Percentiles rank a stretch among this genome's conserved stretches.
Evolutionary conservation across 129 eudicot species (phyloP).

Genomic region (Helianthus tuberosus): DNA sequence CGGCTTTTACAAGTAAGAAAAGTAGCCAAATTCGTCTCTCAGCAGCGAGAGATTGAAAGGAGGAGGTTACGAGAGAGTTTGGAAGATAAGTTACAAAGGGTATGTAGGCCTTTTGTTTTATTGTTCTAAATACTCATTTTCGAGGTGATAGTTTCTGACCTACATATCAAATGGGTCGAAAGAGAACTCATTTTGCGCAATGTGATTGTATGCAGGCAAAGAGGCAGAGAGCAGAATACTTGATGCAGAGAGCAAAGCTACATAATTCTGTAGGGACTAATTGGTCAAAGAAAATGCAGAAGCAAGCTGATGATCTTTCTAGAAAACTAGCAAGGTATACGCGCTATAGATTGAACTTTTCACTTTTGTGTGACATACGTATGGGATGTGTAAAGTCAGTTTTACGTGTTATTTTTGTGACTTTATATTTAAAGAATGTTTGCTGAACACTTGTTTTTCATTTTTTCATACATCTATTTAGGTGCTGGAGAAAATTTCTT

Average conservation of each 20-base stretch:
- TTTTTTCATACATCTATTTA: slow-evolving; percentile 25
- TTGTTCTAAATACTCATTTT: not conserved
- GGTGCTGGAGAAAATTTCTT: slow-evolving; percentile 88
- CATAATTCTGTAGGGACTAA: slow-evolving; percentile 39
- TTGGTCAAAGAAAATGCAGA: slow-evolving; percentile 61
- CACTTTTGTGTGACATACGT: slow-evolving; percentile 15
- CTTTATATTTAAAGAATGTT: not conserved
- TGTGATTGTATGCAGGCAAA: slow-evolving; percentile 58
- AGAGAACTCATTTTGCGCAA: slow-evolving; percentile 10
- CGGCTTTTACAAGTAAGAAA: slow-evolving; percentile 69
- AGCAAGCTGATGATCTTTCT: slow-evolving; percentile 71
- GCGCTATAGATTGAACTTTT: not conserved
- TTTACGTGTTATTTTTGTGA: not conserved
- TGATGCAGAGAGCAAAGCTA: slow-evolving; percentile 73
- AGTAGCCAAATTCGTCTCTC: slow-evolving; percentile 67
- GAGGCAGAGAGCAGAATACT: slow-evolving; percentile 82
- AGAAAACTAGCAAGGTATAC: slow-evolving; percentile 73
- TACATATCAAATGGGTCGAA: not conserved
- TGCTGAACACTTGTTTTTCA: not conserved
- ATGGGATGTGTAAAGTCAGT: not conserved
- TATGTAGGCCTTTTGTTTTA: slow-evolving; percentile 27
- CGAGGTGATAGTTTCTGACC: not conserved
- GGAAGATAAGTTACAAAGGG: slow-evolving; percentile 89
- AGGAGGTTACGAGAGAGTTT: slow-evolving; percentile 69
- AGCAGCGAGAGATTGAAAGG: slow-evolving; percentile 86